phyloP scores from a whole-genome alignment of 345 rosid genomes.

The Moringa oleifera region DNA sequence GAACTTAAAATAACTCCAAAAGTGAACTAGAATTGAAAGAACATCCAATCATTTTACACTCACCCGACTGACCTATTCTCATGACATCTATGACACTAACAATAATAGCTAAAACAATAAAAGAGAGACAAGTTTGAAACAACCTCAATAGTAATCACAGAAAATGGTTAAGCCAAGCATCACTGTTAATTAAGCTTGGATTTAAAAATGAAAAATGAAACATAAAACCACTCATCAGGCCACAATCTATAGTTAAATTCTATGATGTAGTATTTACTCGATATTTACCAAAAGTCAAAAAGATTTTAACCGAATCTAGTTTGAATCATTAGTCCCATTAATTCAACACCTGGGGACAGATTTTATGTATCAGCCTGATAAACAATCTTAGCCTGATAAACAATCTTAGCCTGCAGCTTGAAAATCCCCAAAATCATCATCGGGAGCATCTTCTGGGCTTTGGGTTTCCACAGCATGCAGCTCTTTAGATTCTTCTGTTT shows the following conservation, averaged over 20 bases:
- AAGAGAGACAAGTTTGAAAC: too few relatives aligned
- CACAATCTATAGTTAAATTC: background rate
- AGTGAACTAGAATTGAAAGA: too few relatives aligned
- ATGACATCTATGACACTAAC: too few relatives aligned
- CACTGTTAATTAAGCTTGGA: too few relatives aligned
- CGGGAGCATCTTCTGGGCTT: slow-evolving; percentile 44
- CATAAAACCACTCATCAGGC: background rate
- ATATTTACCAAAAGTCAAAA: background rate
- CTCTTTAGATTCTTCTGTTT: slow-evolving; percentile 30
- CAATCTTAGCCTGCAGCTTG: slow-evolving; percentile 65
- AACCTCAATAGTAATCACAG: too few relatives aligned
- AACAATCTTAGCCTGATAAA: background rate
- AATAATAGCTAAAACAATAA: too few relatives aligned
- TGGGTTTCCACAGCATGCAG: slow-evolving; percentile 19
- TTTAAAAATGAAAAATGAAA: background rate
- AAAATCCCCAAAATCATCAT: slow-evolving; percentile 97
- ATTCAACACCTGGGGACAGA: too few relatives aligned
- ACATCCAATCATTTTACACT: too few relatives aligned
- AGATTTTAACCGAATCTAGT: background rate
- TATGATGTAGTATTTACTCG: background rate
- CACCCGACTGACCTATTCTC: too few relatives aligned
- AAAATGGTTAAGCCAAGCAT: too few relatives aligned
- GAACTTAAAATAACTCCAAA: too few relatives aligned
- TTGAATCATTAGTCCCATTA: background rate
- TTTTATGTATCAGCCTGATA: too few relatives aligned